phyloP scores from a whole-genome alignment of 768 basidiomycete genomes.

The Phlebiopsis flavidoalba region DNA sequence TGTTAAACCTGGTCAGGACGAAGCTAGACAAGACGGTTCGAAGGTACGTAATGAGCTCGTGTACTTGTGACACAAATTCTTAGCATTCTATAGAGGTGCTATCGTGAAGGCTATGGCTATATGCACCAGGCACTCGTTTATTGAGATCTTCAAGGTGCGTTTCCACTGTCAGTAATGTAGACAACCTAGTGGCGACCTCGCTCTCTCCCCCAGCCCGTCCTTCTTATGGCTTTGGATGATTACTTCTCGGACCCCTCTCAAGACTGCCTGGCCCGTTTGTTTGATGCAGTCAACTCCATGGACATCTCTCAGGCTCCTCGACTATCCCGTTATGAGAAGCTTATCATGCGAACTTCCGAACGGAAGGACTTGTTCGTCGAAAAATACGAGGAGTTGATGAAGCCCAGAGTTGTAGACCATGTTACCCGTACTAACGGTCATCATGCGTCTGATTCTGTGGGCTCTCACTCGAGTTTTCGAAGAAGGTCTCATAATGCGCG shows the following conservation, averaged over 20 bases:
- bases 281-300: conserved; percentile 92
- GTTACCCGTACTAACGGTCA: conserved; percentile 12
- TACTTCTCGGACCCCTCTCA: conserved; percentile 89
- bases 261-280: conserved; percentile 84
- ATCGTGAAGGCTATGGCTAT: conserved; percentile 93
- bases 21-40: conserved; percentile 83
- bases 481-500: conserved; percentile 52
- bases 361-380: conserved; percentile 90
- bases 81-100: conserved; percentile 60
- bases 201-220: conserved; percentile 59
- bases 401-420: conserved; percentile 14
- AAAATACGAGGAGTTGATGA: conserved; percentile 49
- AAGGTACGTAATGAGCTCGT: conserved; percentile 40
- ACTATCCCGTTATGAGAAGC: conserved; percentile 77
- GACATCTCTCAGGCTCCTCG: conserved; percentile 74
- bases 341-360: conserved; percentile 86
- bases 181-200: background rate
- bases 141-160: conserved; percentile 90
- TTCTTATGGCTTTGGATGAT: conserved; percentile 91
- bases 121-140: conserved; percentile 88
- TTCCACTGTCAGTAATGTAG: background rate
- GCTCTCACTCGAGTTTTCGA: conserved; percentile 69
- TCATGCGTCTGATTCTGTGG: conserved; percentile 24
- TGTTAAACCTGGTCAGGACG: conserved; percentile 86
- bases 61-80: background rate